Percentiles rank a stretch among this genome's conserved stretches.
phyloP scores from a whole-genome alignment of 192 early-diverging fungal species.

The Coemansia sp. region DNA sequence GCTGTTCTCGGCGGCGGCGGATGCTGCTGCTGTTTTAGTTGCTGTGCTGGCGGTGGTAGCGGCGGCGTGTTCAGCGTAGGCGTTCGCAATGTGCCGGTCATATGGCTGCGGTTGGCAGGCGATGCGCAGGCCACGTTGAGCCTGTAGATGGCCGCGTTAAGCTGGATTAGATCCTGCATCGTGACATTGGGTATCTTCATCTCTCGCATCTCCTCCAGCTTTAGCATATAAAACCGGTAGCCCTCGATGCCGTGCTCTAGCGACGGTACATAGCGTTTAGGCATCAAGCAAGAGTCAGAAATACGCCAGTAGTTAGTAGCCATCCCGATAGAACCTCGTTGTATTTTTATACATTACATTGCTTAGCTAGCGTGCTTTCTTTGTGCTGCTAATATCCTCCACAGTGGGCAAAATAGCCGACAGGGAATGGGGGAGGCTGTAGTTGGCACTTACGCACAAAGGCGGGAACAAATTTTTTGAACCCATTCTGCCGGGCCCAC shows the following conservation, averaged over 20 bases:
- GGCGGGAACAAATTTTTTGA: slow-evolving; percentile 41
- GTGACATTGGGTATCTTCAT: slow-evolving; percentile 42
- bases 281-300: too few species aligned
- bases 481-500: slow-evolving; percentile 40
- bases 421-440: too few species aligned
- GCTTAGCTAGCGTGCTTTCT: too few species aligned
- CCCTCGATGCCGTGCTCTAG: slow-evolving; percentile 50
- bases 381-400: too few species aligned
- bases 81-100: slow-evolving; percentile 30
- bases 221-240: slow-evolving; percentile 41
- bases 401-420: too few species aligned
- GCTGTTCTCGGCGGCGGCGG: background rate
- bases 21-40: slow-evolving; percentile 4
- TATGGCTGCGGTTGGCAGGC: slow-evolving; percentile 37
- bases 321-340: too few species aligned
- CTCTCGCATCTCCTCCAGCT: slow-evolving; percentile 38
- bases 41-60: background rate
- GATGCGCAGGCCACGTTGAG: slow-evolving; percentile 34
- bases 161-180: slow-evolving; percentile 49
- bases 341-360: background rate
- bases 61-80: slow-evolving; percentile 11
- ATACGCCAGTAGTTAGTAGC: too few species aligned
- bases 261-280: too few species aligned
- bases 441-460: slow-evolving; percentile 47
- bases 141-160: slow-evolving; percentile 48